Percentiles rank a stretch among this genome's conserved stretches.
These are phyloP conservation scores for Aspergillus sp. DNA, from an alignment of 2,329 filamentous ascomycete genomes.

Conservation along the genomic window DNA sequence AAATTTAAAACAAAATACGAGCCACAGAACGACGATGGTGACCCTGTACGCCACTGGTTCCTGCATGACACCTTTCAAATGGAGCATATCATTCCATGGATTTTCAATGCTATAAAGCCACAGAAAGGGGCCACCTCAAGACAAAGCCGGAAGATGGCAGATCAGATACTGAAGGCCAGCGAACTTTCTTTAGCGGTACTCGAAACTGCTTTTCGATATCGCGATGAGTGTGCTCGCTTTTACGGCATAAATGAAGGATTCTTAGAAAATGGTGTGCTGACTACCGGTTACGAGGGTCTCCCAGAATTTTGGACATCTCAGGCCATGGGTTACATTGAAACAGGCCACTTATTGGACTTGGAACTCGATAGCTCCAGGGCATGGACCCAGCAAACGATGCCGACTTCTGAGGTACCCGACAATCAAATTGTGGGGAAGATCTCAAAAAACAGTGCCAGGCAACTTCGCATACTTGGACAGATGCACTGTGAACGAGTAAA, in stretches of 20 bases:
- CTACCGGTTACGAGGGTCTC: slow-evolving; percentile 62
- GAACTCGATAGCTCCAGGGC: slow-evolving; percentile 37
- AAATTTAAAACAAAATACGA: slow-evolving; percentile 67
- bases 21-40: slow-evolving; percentile 63
- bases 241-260: slow-evolving; percentile 71
- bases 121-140: slow-evolving; percentile 60
- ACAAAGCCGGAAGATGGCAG: slow-evolving; percentile 41
- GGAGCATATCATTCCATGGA: slow-evolving; percentile 73
- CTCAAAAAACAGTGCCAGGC: slow-evolving; percentile 46
- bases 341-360: slow-evolving; percentile 34
- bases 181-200: slow-evolving; percentile 66
- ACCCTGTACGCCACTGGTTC: slow-evolving; percentile 82
- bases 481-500: slow-evolving; percentile 56
- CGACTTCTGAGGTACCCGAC: slow-evolving; percentile 27
- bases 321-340: slow-evolving; percentile 32
- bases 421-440: slow-evolving; percentile 41
- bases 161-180: slow-evolving; percentile 62
- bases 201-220: slow-evolving; percentile 64
- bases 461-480: slow-evolving; percentile 56
- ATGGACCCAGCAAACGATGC: slow-evolving; percentile 29
- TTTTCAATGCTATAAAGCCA: slow-evolving; percentile 70
- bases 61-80: slow-evolving; percentile 68
- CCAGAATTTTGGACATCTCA: slow-evolving; percentile 83
- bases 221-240: slow-evolving; percentile 60
- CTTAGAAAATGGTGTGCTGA: slow-evolving; percentile 61